Base-by-base conservation (phyloP, 2,329 filamentous ascomycete genomes). In the Aspergillus sp. region DNA sequence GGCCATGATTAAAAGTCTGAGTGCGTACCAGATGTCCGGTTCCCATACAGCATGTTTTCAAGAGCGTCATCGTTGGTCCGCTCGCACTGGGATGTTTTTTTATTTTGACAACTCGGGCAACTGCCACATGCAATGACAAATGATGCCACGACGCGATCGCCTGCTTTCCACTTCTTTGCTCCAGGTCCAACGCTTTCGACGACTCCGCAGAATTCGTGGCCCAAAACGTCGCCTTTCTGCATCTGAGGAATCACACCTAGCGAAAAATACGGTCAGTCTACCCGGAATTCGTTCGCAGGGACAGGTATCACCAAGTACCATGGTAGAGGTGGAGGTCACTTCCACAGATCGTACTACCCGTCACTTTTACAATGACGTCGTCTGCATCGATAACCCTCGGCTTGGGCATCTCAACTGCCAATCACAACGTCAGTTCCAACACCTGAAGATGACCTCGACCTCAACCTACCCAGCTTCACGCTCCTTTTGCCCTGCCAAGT, bases 291-390 rank as follows among this genome's bases (percentile, higher is more conserved):
- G 19, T 19, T 19, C 19, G 19, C 19, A 19, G 19, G 19, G 35
- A 43, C 9, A 33, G 28, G 32, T 12, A n/a, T 39, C n/a, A 45
- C 7, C 3, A 7, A 5, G 48, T 55, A 65, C 69, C 69, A 45
- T 73, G 69, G 44, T 64, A 63, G 10, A 73, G 65, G 60, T 82
- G 79, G 9, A 82, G 66, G 54, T 82, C 79, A 41, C 74, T 79
- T 33, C 79, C 79, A 61, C 79, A 82, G 38, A 82, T 76, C 2
- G 80, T 82, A 50, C 72, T 78, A 33, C 79, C 79, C 5, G 80
- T 94, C 32, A 94, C 79, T 61, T 84, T 88, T 55, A 93, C 72
- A 49, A 94, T 88, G 7, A 90, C 86, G 61, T 94, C 88, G 44
- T 73, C 71, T 39, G 81, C 76, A 63, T 93, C 86, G 28, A 91